These are phyloP conservation scores for Yamadazyma endophytica DNA, from an alignment of 805 yeast genomes.

Conservation along the genomic window DNA sequence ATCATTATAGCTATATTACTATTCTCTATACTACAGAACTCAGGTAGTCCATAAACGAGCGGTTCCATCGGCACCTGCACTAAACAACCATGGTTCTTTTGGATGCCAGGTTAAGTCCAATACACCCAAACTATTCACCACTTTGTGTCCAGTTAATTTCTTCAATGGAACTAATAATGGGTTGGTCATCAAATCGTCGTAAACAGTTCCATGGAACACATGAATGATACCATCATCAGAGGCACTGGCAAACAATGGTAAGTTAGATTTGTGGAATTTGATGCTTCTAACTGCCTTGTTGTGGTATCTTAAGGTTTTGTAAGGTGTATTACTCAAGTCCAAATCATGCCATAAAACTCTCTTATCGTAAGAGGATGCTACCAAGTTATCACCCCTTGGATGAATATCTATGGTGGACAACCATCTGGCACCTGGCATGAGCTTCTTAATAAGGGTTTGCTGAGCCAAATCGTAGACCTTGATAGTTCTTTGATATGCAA, in stretches of 20 bases:
- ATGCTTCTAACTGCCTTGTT: slow-evolving; percentile 90
- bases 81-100: slow-evolving; percentile 94
- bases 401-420: slow-evolving; percentile 87
- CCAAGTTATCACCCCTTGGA: slow-evolving; percentile 91
- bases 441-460: slow-evolving; percentile 77
- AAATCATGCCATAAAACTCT: slow-evolving; percentile 96
- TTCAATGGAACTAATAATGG: slow-evolving; percentile 95
- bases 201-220: slow-evolving; percentile 94
- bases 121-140: slow-evolving; percentile 78
- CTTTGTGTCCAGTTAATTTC: slow-evolving; percentile 86
- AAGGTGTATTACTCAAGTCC: slow-evolving; percentile 84
- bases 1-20: too few species aligned
- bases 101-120: slow-evolving; percentile 93
- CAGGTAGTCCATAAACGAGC: slow-evolving; percentile 96
- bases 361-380: slow-evolving; percentile 92
- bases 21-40: slow-evolving; percentile 4
- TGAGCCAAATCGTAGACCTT: slow-evolving; percentile 87
- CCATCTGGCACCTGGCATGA: slow-evolving; percentile 96
- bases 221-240: slow-evolving; percentile 92
- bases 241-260: slow-evolving; percentile 92
- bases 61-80: slow-evolving; percentile 95
- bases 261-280: slow-evolving; percentile 74
- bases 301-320: slow-evolving; percentile 92
- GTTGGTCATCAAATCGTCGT: slow-evolving; percentile 91
- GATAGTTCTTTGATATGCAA: slow-evolving; percentile 89